phyloP scores from a whole-genome alignment of 2,329 filamentous ascomycete species.

The Trichoderma breve region DNA sequence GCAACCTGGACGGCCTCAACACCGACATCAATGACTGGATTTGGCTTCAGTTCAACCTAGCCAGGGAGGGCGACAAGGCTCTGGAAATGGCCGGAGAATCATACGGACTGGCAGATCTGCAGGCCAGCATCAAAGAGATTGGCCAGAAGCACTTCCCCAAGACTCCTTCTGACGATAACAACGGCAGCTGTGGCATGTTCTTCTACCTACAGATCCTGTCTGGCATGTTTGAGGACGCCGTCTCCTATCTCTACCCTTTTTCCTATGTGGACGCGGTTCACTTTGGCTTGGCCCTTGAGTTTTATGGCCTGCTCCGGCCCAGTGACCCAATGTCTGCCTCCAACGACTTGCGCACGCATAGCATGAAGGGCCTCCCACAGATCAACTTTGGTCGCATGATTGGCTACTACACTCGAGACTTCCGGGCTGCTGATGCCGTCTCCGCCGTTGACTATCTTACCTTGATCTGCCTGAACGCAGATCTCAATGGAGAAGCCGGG shows the following conservation, averaged over 20 bases:
- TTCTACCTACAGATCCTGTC: conserved; percentile 90
- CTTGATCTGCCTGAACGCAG: conserved; percentile 87
- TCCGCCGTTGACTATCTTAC: conserved; percentile 91
- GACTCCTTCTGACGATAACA: conserved; percentile 68
- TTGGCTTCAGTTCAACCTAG: conserved; percentile 70
- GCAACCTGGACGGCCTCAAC: conserved; percentile 61
- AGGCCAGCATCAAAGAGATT: conserved; percentile 80
- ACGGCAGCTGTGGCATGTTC: conserved; percentile 80
- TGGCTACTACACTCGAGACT: conserved; percentile 93
- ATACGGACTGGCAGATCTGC: conserved; percentile 66
- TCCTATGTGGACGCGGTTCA: conserved; percentile 92
- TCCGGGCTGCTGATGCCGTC: conserved; percentile 84
- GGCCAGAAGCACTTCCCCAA: conserved; percentile 89
- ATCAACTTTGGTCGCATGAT: conserved; percentile 94
- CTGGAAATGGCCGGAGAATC: conserved; percentile 65
- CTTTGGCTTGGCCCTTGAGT: conserved; percentile 85
- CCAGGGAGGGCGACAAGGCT: conserved; percentile 61
- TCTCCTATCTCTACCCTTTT: conserved; percentile 88
- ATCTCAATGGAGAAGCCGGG: conserved; percentile 71
- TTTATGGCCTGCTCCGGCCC: conserved; percentile 85
- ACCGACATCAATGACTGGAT: conserved; percentile 69
- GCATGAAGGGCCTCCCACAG: conserved; percentile 69
- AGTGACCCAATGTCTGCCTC: conserved; percentile 74
- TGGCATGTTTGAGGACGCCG: conserved; percentile 90
- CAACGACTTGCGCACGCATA: conserved; percentile 66